Evolutionary conservation across 169 alveolate species (phyloP).

Genomic region (Eimeria zaria): DNA sequence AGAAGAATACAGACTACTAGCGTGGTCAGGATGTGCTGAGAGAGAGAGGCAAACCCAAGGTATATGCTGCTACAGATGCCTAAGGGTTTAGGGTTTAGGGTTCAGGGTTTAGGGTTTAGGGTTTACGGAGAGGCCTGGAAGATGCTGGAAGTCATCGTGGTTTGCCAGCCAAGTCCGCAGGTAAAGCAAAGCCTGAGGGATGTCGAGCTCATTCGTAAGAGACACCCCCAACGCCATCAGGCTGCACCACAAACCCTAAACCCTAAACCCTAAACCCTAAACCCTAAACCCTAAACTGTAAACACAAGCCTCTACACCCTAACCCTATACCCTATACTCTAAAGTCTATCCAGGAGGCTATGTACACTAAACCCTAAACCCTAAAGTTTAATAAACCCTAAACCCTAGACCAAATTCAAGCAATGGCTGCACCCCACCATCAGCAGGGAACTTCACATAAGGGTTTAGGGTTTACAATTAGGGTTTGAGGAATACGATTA

Average conservation of each 20-base stretch:
- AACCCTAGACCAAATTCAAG: background rate
- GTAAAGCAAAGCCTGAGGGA: constrained; percentile 89
- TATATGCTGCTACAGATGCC: background rate
- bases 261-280: constrained; percentile 55
- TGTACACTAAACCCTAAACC: background rate
- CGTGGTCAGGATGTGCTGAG: background rate
- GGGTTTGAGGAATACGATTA: constrained; percentile 51
- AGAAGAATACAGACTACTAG: background rate
- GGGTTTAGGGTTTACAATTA: background rate
- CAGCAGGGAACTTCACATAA: no score
- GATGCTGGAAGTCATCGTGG: constrained; percentile 83
- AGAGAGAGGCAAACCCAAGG: background rate
- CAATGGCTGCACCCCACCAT: background rate
- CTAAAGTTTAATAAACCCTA: constrained; percentile 1
- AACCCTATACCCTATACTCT: no score
- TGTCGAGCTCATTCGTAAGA: constrained; percentile 93
- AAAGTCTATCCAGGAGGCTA: no score
- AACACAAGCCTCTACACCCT: background rate
- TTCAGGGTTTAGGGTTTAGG: constrained; percentile 32
- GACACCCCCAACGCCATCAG: constrained; percentile 92
- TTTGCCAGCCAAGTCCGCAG: constrained; percentile 82
- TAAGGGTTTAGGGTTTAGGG: constrained; percentile 27
- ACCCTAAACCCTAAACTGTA: constrained; percentile 5
- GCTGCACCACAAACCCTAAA: constrained; percentile 88
- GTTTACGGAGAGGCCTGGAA: constrained; percentile 62